phyloP scores from a whole-genome alignment of 177 flowering plant genomes.

The Telopea speciosissima region DNA sequence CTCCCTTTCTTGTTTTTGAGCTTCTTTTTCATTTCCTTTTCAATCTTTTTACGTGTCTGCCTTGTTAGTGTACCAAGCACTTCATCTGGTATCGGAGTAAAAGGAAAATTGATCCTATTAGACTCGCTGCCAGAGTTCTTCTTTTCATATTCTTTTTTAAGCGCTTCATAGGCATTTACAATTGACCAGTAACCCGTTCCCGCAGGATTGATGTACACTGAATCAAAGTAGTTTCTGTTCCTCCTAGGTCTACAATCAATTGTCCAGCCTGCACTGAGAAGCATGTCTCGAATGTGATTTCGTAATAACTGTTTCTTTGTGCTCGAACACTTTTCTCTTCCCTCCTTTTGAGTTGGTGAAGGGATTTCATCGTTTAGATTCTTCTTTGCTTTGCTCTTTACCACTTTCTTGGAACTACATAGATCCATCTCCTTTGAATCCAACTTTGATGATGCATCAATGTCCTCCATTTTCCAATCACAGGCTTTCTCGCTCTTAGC shows the following conservation, averaged over 20 bases:
- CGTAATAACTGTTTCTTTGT: constrained; percentile 80
- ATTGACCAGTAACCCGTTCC: constrained; percentile 93
- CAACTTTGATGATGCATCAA: constrained; percentile 29
- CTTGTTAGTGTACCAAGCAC: constrained; percentile 64
- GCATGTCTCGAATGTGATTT: constrained; percentile 66
- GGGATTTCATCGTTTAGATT: constrained; percentile 19
- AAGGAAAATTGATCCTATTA: constrained; percentile 28
- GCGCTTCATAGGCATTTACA: constrained; percentile 85
- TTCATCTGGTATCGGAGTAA: constrained; percentile 56
- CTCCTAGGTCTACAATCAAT: constrained; percentile 80
- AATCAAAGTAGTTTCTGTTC: constrained; percentile 75
- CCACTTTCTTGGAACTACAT: constrained; percentile 20
- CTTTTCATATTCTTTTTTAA: constrained; percentile 52
- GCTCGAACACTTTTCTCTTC: constrained; percentile 46
- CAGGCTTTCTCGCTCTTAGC: constrained; percentile 22
- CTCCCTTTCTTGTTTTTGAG: constrained; percentile 25
- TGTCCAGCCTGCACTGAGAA: constrained; percentile 82
- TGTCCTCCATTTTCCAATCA: constrained; percentile 30
- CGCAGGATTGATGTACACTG: constrained; percentile 69
- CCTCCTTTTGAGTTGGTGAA: constrained; percentile 26
- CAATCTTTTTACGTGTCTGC: constrained; percentile 62
- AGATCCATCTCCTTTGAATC: constrained; percentile 22
- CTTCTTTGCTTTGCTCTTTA: constrained; percentile 24
- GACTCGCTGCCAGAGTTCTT: constrained; percentile 28
- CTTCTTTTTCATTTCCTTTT: constrained; percentile 51